phyloP scores from a whole-genome alignment of 108 stramenopile species.

The Schizochytrium sp. region DNA sequence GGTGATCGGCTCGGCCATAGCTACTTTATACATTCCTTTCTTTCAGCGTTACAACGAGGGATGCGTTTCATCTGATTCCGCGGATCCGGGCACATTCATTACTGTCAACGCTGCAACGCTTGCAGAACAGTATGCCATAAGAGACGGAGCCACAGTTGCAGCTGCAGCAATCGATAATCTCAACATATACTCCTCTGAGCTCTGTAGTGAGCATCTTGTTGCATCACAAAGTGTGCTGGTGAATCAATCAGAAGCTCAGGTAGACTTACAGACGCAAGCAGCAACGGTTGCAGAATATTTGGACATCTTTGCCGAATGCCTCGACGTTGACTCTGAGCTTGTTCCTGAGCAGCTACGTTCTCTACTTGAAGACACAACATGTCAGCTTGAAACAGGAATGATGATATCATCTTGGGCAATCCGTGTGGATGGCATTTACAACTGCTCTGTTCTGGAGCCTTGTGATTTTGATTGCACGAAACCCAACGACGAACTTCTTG shows the following conservation, averaged over 20 bases:
- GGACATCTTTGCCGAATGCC: not conserved
- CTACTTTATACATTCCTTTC: conserved; percentile 30
- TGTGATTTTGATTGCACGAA: not conserved
- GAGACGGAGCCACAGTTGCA: not conserved
- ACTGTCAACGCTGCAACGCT: not conserved
- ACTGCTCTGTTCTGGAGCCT: conserved; percentile 23
- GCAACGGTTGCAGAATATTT: conserved; percentile 1
- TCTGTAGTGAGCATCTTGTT: not conserved
- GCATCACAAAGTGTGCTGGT: conserved; percentile 2
- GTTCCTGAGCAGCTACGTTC: not conserved
- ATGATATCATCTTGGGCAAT: not conserved
- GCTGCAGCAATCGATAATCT: not conserved
- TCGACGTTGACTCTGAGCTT: not conserved
- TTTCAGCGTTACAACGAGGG: not conserved
- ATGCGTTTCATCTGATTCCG: not conserved
- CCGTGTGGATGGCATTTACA: not conserved
- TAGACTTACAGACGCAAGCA: not conserved
- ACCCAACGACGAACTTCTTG: not conserved
- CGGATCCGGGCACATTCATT: not conserved
- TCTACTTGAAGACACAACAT: not conserved
- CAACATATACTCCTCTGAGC: not conserved
- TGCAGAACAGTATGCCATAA: not conserved
- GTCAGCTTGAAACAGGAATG: not conserved
- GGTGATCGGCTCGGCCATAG: not conserved
- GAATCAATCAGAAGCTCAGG: not conserved